A percentile compares a stretch with the other conserved stretches of the same genome.
Evolutionary conservation across 768 basidiomycete genomes (phyloP).

Genomic region (Brasilioporus rufonigricans): DNA sequence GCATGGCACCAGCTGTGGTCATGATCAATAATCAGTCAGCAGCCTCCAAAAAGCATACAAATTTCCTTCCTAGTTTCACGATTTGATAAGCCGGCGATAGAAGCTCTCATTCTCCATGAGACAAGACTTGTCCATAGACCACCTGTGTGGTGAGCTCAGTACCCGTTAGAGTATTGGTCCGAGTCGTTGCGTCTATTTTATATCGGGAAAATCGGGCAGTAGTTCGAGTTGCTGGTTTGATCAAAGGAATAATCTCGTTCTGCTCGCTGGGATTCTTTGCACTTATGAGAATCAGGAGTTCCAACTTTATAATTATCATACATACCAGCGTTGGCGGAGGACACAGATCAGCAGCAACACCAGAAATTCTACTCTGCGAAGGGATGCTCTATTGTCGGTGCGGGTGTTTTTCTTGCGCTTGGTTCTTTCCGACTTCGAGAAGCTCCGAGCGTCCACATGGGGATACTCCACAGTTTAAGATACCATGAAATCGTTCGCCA

Average conservation of each 20-base stretch:
- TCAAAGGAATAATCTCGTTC: too few relatives aligned
- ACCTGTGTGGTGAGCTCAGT: not conserved
- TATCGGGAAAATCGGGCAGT: too few relatives aligned
- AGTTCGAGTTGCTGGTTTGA: too few relatives aligned
- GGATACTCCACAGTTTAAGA: not conserved
- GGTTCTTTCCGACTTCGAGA: not conserved
- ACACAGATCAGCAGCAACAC: too few relatives aligned
- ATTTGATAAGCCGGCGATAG: not conserved
- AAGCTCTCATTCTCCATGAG: not conserved
- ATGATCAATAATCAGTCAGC: not conserved
- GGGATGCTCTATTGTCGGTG: not conserved
- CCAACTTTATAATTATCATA: too few relatives aligned
- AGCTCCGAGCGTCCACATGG: not conserved
- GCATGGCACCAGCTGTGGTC: not conserved
- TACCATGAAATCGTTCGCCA: not conserved
- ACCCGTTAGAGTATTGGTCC: not conserved
- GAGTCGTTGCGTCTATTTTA: too few relatives aligned
- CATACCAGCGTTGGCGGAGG: too few relatives aligned
- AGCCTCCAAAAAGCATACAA: not conserved
- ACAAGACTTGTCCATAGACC: not conserved
- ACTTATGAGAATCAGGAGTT: too few relatives aligned
- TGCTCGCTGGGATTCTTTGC: too few relatives aligned
- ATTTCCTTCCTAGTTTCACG: not conserved
- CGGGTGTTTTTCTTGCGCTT: not conserved
- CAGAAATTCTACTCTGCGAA: too few relatives aligned